Base-by-base conservation (phyloP, 2,329 filamentous ascomycete species). In the Pseudocercospora fijiensis region DNA sequence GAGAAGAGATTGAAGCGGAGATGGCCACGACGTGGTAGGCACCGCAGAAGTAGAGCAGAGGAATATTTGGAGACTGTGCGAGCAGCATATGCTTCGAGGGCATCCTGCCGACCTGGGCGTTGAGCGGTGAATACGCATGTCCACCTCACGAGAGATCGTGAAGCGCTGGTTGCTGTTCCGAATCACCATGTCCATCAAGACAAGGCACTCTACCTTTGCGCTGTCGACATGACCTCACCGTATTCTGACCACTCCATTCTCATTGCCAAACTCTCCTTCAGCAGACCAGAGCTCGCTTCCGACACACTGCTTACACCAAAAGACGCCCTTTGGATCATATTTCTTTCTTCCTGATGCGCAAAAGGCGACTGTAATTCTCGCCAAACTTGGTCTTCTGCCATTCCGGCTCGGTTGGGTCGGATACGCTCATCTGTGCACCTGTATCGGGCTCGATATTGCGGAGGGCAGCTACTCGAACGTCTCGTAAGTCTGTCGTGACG, bases 381-480 rank as follows among this genome's bases (percentile, higher is more conserved):
- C 76, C 77, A 68, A 72, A 79, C 68, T 78, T 77, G 3, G 74
- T 70, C 49, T 72, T 62, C 61, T 74, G 72, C 72, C 74, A 79
- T 52, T 77, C 66, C 13, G 72, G 69, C 58, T 77, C 76, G 20
- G 75, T 72, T 2, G 72, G 65, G 62, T 76, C 63, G 57, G 79
- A 82, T 69, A 83, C 82, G 65, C 81, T 83, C 62, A 82, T 69
- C 67, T 83, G 83, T 6, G 78, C 76, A 22, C 78, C 51, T 73
- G 77, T 49, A 72, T 78, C 22, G 71, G 80, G 74, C 8, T 78
- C 76, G 16, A 85, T 67, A 6, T 77, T 63, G 41, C 75, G 76
- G 3, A 84, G 61, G 49, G 47, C 63, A 11, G 56, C 58, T 4
- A 58, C 43, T 16, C 37, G 26, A 13, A 61, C 24, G 11, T 63